Evolutionary conservation across 192 early-diverging fungal species (phyloP).

Genomic region (Glomus cerebriforme): DNA sequence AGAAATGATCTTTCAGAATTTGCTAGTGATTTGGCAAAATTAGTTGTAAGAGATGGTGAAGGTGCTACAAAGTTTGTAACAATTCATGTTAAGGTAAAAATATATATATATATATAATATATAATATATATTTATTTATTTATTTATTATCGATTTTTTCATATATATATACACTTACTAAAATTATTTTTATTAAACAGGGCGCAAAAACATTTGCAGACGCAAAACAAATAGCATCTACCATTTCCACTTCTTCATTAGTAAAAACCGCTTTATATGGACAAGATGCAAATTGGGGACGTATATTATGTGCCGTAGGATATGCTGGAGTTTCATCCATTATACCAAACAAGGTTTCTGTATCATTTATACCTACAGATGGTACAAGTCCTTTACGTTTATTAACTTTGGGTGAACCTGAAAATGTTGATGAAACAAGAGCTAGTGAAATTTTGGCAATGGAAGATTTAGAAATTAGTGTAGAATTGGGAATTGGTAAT

Average conservation of each 20-base stretch:
- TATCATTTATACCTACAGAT: slow-evolving; percentile 72
- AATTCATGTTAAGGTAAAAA: slow-evolving; percentile 72
- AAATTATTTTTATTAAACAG: slow-evolving; percentile 39
- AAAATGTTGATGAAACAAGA: slow-evolving; percentile 75
- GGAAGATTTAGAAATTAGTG: slow-evolving; percentile 81
- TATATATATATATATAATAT: background rate
- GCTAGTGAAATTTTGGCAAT: slow-evolving; percentile 81
- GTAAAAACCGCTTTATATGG: slow-evolving; percentile 97
- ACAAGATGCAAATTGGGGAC: slow-evolving; percentile 98
- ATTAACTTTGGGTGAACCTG: slow-evolving; percentile 80
- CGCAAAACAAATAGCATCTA: slow-evolving; percentile 80
- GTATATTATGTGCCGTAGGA: slow-evolving; percentile 89
- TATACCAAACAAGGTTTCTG: slow-evolving; percentile 71
- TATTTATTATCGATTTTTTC: too few relatives aligned
- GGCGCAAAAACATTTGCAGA: slow-evolving; percentile 72
- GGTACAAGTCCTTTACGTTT: slow-evolving; percentile 65
- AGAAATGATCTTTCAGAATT: slow-evolving; percentile 75
- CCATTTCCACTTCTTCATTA: slow-evolving; percentile 89
- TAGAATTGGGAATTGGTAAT: slow-evolving; percentile 76
- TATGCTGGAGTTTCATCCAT: slow-evolving; percentile 75
- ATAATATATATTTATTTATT: too few relatives aligned
- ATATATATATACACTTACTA: background rate
- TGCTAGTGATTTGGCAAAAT: slow-evolving; percentile 81
- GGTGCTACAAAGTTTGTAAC: slow-evolving; percentile 98
- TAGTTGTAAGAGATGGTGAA: slow-evolving; percentile 95